A percentile compares a stretch with the other conserved stretches of the same genome.
phyloP scores from a whole-genome alignment of 2,329 filamentous ascomycete genomes.

The Fonsecaea erecta region DNA sequence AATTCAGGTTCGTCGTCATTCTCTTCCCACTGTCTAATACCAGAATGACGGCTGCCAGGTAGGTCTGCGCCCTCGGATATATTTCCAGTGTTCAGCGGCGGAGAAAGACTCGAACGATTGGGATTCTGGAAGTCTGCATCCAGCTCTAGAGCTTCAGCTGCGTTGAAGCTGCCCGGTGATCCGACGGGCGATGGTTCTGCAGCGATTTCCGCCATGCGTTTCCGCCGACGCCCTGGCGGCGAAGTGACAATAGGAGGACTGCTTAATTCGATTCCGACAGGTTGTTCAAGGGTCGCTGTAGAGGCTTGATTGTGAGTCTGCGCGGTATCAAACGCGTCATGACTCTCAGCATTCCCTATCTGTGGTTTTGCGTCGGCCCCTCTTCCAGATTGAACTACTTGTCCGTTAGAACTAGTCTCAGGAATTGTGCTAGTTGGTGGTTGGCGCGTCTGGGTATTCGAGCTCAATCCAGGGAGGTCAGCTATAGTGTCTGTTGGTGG shows the following conservation, averaged over 20 bases:
- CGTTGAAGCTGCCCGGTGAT: constrained; percentile 32
- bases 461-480: background rate
- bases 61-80: background rate
- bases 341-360: constrained; percentile 10
- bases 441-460: constrained; percentile 7
- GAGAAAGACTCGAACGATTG: background rate
- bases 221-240: constrained; percentile 29
- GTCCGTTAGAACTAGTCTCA: constrained; percentile 32
- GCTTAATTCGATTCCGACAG: constrained; percentile 16
- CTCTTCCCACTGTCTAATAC: too few species aligned
- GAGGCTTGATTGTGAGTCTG: constrained; percentile 21
- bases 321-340: constrained; percentile 33
- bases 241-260: constrained; percentile 25
- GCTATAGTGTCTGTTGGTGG: background rate
- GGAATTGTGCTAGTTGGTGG: constrained; percentile 27
- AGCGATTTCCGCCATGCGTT: constrained; percentile 33
- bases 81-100: background rate
- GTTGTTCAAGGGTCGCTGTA: background rate
- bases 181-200: constrained; percentile 29
- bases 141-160: constrained; percentile 21
- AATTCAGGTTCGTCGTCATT: too few species aligned
- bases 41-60: background rate
- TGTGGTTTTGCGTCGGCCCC: background rate
- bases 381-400: constrained; percentile 6
- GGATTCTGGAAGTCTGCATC: constrained; percentile 22